Evolutionary conservation across 73 alveolate species (phyloP).

Genomic region (Paramecium biaurelia): DNA sequence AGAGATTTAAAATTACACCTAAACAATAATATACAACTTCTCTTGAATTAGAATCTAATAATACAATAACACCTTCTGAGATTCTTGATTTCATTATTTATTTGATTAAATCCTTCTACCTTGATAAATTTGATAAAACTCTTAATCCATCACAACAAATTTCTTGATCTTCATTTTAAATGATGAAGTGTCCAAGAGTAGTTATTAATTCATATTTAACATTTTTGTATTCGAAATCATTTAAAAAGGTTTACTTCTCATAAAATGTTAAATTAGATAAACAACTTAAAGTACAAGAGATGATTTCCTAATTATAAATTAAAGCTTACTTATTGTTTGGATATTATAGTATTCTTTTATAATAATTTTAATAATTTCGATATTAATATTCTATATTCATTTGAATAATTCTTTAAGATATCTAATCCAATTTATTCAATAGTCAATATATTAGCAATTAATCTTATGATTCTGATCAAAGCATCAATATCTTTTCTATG

Average conservation of each 20-base stretch:
- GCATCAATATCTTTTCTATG: conserved; percentile 62
- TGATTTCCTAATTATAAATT: conserved; percentile 11
- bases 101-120: conserved; percentile 56
- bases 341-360: conserved; percentile 2
- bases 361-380: not conserved
- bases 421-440: conserved; percentile 54
- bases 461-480: conserved; percentile 47
- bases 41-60: conserved; percentile 59
- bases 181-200: conserved; percentile 42
- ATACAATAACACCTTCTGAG: conserved; percentile 45
- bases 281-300: conserved; percentile 57
- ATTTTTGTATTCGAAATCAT: conserved; percentile 60
- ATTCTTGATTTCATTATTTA: conserved; percentile 45
- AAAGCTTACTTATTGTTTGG: not conserved
- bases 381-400: conserved; percentile 9
- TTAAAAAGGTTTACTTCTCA: conserved; percentile 45
- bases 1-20: conserved; percentile 47
- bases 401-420: conserved; percentile 31
- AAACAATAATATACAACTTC: conserved; percentile 57
- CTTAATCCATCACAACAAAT: conserved; percentile 63
- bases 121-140: conserved; percentile 53
- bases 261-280: conserved; percentile 55
- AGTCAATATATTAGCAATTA: conserved; percentile 59
- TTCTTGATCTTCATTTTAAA: conserved; percentile 53
- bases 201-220: conserved; percentile 29